phyloP scores from a whole-genome alignment of 202 grass and related monocot species.

The Panicum hallii region DNA sequence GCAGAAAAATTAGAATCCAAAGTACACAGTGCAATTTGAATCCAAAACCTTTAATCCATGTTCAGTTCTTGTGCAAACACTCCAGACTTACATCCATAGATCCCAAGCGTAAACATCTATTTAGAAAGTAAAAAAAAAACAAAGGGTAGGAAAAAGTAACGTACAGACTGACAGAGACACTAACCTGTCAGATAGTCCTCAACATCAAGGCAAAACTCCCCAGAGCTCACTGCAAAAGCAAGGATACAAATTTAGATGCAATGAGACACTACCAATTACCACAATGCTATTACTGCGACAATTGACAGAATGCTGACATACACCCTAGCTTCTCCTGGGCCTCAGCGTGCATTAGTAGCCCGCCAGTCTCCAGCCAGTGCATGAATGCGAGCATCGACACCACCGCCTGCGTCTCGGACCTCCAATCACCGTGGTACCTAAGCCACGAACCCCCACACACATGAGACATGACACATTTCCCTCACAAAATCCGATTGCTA shows the following conservation, averaged over 20 bases:
- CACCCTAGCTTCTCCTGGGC: slow-evolving; percentile 90
- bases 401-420: slow-evolving; percentile 67
- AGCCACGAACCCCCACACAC: slow-evolving; percentile 20
- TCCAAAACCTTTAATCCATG: not conserved
- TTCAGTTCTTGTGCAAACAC: not conserved
- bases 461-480: slow-evolving; percentile 20
- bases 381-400: slow-evolving; percentile 83
- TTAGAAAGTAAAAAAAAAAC: not conserved
- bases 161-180: slow-evolving; percentile 16
- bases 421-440: slow-evolving; percentile 95
- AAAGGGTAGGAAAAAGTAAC: not conserved
- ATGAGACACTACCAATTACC: not conserved
- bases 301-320: slow-evolving; percentile 39
- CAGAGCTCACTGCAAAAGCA: slow-evolving; percentile 69
- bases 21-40: not conserved
- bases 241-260: slow-evolving; percentile 17
- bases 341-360: slow-evolving; percentile 80
- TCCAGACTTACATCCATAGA: not conserved
- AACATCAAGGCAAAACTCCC: slow-evolving; percentile 86
- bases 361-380: slow-evolving; percentile 82
- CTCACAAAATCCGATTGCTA: not conserved
- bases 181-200: slow-evolving; percentile 94
- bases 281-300: slow-evolving; percentile 28
- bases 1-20: slow-evolving; percentile 18
- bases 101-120: slow-evolving; percentile 6